Evolutionary conservation across 208 protist species (phyloP).

Genomic region (Naegleria gruberi): DNA sequence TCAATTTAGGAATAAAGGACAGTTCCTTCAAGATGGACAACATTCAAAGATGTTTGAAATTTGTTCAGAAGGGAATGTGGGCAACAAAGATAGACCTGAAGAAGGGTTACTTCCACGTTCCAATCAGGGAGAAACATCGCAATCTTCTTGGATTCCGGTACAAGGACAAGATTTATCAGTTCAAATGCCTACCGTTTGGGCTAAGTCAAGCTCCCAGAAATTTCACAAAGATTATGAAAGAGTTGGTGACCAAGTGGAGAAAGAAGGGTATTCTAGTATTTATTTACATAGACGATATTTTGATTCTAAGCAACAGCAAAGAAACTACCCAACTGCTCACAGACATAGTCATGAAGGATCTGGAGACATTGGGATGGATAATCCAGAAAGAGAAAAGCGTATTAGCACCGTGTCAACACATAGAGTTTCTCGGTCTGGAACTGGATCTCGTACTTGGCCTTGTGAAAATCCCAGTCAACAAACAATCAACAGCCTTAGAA

Average conservation of each 20-base stretch:
- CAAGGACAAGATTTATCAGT: neutral
- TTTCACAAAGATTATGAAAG: neutral
- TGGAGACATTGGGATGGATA: neutral
- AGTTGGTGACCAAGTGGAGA: neutral
- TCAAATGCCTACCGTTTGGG: neutral
- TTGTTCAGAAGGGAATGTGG: neutral
- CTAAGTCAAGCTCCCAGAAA: neutral
- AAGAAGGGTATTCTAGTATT: neutral
- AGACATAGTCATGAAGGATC: neutral
- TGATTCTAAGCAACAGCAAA: neutral
- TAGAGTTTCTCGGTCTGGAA: neutral
- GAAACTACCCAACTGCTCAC: neutral
- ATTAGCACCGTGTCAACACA: neutral
- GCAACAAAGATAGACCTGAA: neutral
- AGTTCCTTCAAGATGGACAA: neutral
- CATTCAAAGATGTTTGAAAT: neutral
- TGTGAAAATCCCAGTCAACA: neutral
- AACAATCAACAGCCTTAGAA: neutral
- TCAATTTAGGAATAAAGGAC: neutral
- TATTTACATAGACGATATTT: neutral
- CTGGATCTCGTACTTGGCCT: neutral
- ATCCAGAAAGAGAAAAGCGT: neutral
- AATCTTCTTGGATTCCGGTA: neutral
- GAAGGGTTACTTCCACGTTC: neutral
- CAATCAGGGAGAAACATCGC: neutral